phyloP scores from a whole-genome alignment of 208 protist genomes.

The Leishmania guyanensis region DNA sequence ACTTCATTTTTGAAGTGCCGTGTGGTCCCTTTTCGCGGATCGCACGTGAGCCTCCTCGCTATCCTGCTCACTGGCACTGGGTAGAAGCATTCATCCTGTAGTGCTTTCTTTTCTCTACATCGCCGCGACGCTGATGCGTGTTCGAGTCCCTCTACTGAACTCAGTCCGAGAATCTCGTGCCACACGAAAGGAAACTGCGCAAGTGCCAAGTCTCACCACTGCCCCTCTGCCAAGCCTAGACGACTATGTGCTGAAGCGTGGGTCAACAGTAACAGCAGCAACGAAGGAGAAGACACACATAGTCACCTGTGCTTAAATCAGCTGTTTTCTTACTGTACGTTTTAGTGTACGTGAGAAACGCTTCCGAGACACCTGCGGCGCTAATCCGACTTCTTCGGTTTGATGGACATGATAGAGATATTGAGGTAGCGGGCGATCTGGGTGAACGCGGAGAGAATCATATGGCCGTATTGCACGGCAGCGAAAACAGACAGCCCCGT shows the following conservation, averaged over 20 bases:
- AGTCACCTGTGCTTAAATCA: too few species aligned
- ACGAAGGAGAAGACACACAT: not conserved
- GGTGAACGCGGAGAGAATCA: constrained; percentile 69
- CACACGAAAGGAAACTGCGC: not conserved
- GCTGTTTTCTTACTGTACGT: not conserved
- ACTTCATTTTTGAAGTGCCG: not conserved
- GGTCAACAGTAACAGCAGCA: not conserved
- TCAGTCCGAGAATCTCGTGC: not conserved
- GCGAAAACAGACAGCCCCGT: constrained; percentile 47
- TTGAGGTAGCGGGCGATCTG: constrained; percentile 53
- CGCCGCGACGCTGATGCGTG: not conserved
- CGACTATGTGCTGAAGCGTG: not conserved
- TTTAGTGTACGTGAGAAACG: too few species aligned
- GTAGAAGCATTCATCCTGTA: too few species aligned
- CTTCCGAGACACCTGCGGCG: not conserved
- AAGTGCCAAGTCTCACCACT: not conserved
- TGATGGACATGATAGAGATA: constrained; percentile 71
- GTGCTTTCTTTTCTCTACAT: not conserved
- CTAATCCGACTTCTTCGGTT: constrained; percentile 43
- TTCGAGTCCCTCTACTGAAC: not conserved
- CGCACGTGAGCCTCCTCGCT: not conserved
- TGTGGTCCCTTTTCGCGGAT: not conserved
- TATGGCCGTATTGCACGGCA: constrained; percentile 61
- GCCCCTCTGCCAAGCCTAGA: not conserved
- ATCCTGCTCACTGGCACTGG: not conserved